Conservation (phyloP, 495 filamentous ascomycete species). For the Trichoderma reesei region DNA sequence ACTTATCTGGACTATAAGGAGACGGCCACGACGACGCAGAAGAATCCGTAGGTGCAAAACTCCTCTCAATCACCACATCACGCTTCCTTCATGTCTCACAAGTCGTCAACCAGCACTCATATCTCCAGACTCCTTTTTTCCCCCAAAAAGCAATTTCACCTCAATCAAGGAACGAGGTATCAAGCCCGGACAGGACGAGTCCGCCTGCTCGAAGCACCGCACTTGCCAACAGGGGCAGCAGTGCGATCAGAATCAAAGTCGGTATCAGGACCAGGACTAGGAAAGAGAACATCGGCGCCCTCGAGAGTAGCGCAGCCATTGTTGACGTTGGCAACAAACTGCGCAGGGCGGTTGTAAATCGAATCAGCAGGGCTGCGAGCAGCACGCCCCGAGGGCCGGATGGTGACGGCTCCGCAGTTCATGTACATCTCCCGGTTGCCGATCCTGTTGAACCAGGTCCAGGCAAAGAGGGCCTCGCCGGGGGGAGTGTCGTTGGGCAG, state of each 20-base stretch:
- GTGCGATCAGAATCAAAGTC: constrained; percentile 18
- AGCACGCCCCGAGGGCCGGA: constrained; percentile 27
- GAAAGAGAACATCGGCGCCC: constrained; percentile 50
- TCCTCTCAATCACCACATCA: too few relatives aligned
- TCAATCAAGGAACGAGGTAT: too few relatives aligned
- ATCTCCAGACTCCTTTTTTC: too few relatives aligned
- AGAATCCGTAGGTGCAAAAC: too few relatives aligned
- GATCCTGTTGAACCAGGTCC: constrained; percentile 55
- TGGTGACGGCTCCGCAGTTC: constrained; percentile 53
- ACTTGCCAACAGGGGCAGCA: constrained; percentile 6
- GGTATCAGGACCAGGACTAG: constrained; percentile 62
- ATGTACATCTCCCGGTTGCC: constrained; percentile 64
- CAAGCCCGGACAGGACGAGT: too few relatives aligned
- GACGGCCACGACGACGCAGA: too few relatives aligned
- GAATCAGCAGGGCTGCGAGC: constrained; percentile 16
- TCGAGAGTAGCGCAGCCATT: constrained; percentile 45
- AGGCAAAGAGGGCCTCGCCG: constrained; percentile 53
- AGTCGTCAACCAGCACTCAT: too few relatives aligned
- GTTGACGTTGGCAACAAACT: constrained; percentile 52
- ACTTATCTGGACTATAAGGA: too few relatives aligned
- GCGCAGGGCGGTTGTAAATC: constrained; percentile 42
- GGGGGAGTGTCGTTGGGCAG: constrained; percentile 51
- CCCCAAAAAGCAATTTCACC: too few relatives aligned
- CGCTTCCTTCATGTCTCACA: too few relatives aligned
- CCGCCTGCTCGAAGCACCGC: background rate